phyloP scores from a whole-genome alignment of 1,284 basidiomycete genomes.

The Inonotus hispidus region DNA sequence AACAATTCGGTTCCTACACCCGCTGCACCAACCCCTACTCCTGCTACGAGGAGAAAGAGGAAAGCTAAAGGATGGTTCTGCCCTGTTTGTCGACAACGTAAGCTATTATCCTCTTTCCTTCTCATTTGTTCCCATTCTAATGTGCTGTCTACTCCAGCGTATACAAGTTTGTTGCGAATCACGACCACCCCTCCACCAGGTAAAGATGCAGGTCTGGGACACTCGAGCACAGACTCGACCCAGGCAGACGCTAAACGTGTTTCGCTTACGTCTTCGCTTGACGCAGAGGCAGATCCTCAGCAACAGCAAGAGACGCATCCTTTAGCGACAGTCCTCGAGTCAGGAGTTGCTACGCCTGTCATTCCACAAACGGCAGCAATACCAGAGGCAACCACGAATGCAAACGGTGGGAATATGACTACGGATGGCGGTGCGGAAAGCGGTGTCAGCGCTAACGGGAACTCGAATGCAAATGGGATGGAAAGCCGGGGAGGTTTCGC shows the following conservation, averaged over 20 bases:
- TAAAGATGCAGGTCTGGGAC: not conserved
- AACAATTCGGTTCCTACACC: constrained; percentile 14
- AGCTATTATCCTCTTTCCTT: constrained; percentile 25
- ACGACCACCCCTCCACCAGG: constrained; percentile 60
- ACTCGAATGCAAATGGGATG: not conserved
- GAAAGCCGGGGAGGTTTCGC: not conserved
- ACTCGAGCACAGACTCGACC: not conserved
- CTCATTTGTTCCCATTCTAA: constrained; percentile 4
- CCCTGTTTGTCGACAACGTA: constrained; percentile 86
- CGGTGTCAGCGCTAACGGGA: not conserved
- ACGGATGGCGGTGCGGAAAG: not conserved
- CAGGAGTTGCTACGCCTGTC: not conserved
- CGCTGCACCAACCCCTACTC: constrained; percentile 18
- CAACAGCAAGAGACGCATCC: not conserved
- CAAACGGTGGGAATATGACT: not conserved
- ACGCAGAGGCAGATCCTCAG: not conserved
- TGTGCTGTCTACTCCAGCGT: constrained; percentile 46
- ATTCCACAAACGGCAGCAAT: not conserved
- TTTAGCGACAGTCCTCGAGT: not conserved
- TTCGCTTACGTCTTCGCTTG: constrained; percentile 14
- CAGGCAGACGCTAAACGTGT: constrained; percentile 10
- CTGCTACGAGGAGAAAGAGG: constrained; percentile 60
- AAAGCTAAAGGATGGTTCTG: constrained; percentile 95
- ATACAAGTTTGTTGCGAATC: constrained; percentile 80
- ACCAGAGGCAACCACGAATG: not conserved